Evolutionary conservation across 2,329 filamentous ascomycete genomes (phyloP), one percentile per base, ranked within the genome.

Genomic region (Madurella mycetomatis): DNA sequence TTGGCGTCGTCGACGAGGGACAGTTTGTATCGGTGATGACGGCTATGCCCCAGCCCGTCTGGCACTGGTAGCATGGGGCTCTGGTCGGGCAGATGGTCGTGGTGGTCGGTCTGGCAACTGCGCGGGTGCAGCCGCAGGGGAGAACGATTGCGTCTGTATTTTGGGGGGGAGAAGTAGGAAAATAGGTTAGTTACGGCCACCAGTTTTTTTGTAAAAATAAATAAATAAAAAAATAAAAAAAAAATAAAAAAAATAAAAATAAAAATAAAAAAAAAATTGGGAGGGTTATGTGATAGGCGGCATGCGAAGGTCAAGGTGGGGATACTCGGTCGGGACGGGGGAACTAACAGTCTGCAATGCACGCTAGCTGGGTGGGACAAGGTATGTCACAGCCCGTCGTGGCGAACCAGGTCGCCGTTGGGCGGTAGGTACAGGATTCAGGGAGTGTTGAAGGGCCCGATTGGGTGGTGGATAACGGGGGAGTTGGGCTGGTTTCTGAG

Each of bases 71-170:
- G 25, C 59, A 58, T 8, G 41, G 40, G 18, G 52, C 37, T 11
- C 17, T 39, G 11, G 55, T 55, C 18, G 60, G 45, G 53, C 62
- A 64, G 18, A 62, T 40, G 13, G 54, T 59, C 18, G 57, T 51
- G 2, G 62, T 64, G 1, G 56, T 53, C 7, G 57, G 55, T 30
- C 40, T 49, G 11, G 59, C 50, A 2, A 48, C 51, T 2, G 51
- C 55, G 9, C 47, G 32, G 19, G 49, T 42, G 31, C 62, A 64
- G n/a, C 62, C 60, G 51, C 62, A 62, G 7, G 62, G 56, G 17
- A 61, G 31, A 1, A 52, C 54, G 18, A 59, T 45, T 25, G 42
- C 53, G 8, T 17, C 60, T 61, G 45, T n/a, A n/a, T 4, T 9
- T 32, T 7, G 5, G 32, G 3, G 51, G 37, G n/a, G n/a, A n/a